Evolutionary conservation across 169 alveolate species (phyloP), one percentile per base, ranked within the genome.

Genomic region (Plasmodium adleri): DNA sequence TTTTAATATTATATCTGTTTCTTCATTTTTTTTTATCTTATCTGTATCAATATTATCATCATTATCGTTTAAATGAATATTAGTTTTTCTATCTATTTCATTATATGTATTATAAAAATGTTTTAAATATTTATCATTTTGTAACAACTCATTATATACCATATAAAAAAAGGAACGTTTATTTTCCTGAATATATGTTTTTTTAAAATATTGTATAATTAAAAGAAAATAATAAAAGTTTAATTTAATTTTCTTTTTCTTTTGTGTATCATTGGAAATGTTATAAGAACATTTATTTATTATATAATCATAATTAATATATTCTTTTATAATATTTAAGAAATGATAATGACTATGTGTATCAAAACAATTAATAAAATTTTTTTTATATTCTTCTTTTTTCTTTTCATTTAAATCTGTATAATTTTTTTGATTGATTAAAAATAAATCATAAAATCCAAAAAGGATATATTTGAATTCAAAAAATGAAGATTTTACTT

Each of bases 281-380:
- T 32, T 32, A 32, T 32, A 32, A 5, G 45, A 2, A 43, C 71
- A 32, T 20, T 28, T 52, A 4, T 49, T 10, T 32, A 32, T 32
- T 20, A 76, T 20, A 45, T 5, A 49, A 22, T 76, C 78, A 64
- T 64, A 76, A 3, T 64, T 43, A 43, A 83, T 28, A 28, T 66
- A 83, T 26, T 70, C 73, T 52, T 70, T 67, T 56, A 83, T 28
- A 17, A 83, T 58, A 45, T 83, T 67, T 13, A 83, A 26, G 63
- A 83, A 70, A 28, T 70, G 58, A 43, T 56, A 83, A 54, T 83
- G 91, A 49, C 91, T 83, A 72, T 83, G 91, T 56, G 54, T 45
- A 56, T 83, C 91, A 60, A 26, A 43, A 6, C 60, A 58, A 32
- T 17, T 68, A 45, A 56, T 68, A 39, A 60, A 50, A 63, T 26